Conservation (phyloP, 352 stramenopile species). For the Pythium guiyangense region DNA sequence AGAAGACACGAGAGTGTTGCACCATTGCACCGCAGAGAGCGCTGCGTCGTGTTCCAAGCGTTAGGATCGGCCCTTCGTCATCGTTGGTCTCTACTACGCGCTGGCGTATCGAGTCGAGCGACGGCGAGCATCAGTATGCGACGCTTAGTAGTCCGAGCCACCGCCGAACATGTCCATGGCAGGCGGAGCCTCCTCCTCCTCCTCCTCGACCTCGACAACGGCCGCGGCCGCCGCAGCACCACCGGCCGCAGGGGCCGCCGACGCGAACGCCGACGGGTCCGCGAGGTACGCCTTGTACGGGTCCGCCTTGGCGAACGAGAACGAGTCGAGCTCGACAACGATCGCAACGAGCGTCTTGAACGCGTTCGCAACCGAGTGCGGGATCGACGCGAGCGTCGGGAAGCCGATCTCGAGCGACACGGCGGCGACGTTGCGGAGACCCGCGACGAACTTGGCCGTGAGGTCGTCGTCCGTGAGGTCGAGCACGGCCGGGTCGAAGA, state of each 20-base stretch:
- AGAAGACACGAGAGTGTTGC: too few relatives aligned
- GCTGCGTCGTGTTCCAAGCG: slow-evolving; percentile 13
- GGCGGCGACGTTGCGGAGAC: slow-evolving; percentile 92
- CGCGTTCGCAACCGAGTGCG: slow-evolving; percentile 98
- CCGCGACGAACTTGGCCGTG: slow-evolving; percentile 93
- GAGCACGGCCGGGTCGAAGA: slow-evolving; percentile 98
- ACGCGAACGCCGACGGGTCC: slow-evolving; percentile 92
- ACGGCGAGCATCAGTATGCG: background rate
- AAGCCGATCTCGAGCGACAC: slow-evolving; percentile 95
- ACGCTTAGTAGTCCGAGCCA: slow-evolving; percentile 65
- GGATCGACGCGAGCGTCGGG: slow-evolving; percentile 96
- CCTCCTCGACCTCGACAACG: slow-evolving; percentile 56
- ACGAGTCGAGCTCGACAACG: slow-evolving; percentile 93
- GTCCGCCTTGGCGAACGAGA: slow-evolving; percentile 98
- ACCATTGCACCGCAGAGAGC: background rate
- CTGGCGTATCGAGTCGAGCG: background rate
- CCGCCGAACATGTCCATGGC: slow-evolving; percentile 87
- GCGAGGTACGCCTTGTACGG: slow-evolving; percentile 96
- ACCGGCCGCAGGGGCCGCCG: slow-evolving; percentile 74
- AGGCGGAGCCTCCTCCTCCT: slow-evolving; percentile 78
- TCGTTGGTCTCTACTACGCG: too few relatives aligned
- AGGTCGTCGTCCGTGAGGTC: slow-evolving; percentile 98
- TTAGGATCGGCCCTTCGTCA: slow-evolving; percentile 7
- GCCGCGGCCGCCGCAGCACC: slow-evolving; percentile 58
- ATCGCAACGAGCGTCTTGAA: slow-evolving; percentile 98